Percentiles rank a stretch among this genome's conserved stretches.
These are phyloP conservation scores for Ichthyophthirius multifiliis DNA, from an alignment of 169 alveolate species.

Conservation along the genomic window DNA sequence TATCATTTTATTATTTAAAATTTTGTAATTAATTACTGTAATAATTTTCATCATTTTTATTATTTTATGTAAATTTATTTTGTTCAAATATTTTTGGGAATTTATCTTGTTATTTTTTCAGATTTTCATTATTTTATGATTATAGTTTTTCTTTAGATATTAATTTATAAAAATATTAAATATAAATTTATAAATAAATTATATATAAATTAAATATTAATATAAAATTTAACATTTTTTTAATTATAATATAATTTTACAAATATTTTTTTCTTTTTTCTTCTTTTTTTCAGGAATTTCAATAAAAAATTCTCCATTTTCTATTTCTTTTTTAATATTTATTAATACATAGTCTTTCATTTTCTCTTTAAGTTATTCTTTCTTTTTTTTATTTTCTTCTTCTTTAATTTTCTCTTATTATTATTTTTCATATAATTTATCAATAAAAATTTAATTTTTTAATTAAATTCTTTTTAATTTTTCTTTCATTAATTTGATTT, in stretches of 20 bases:
- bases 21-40: not conserved
- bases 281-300: not conserved
- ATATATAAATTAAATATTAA: not conserved
- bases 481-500: slow-evolving; percentile 4
- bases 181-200: not conserved
- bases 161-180: not conserved
- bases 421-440: not conserved
- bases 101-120: not conserved
- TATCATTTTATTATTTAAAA: not conserved
- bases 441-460: not conserved
- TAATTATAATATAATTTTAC: not conserved
- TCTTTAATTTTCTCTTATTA: not conserved
- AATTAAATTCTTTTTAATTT: not conserved
- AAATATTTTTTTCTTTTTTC: not conserved
- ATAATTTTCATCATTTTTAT: not conserved
- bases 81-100: not conserved
- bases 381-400: slow-evolving; percentile 5
- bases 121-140: too few relatives aligned
- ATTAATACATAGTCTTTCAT: not conserved
- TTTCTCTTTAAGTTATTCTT: not conserved
- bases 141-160: too few relatives aligned
- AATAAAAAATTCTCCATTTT: slow-evolving; percentile 23
- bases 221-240: not conserved
- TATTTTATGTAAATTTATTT: not conserved
- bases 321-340: not conserved